Conservation (phyloP, 2,329 filamentous ascomycete species). For the Tolypocladium endophyticum region DNA sequence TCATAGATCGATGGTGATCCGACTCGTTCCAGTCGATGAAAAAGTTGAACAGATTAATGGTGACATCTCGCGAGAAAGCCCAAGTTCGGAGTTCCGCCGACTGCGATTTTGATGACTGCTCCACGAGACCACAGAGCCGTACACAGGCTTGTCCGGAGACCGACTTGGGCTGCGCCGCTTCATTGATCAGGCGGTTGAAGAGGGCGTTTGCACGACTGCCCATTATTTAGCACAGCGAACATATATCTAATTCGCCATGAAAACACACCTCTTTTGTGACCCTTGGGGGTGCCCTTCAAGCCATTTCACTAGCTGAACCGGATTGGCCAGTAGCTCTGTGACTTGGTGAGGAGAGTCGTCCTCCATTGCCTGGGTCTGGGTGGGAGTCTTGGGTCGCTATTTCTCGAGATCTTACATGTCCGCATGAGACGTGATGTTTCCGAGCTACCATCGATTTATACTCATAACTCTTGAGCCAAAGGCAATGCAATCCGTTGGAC, state of each 20-base stretch:
- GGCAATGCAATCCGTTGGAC: not conserved
- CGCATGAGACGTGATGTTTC: not conserved
- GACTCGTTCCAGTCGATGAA: conserved; percentile 59
- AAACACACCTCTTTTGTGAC: conserved; percentile 25
- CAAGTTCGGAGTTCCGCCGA: conserved; percentile 31
- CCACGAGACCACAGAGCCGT: conserved; percentile 52
- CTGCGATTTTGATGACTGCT: conserved; percentile 43
- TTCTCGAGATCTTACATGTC: not conserved
- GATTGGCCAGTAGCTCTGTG: conserved; percentile 23
- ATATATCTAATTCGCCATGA: not conserved
- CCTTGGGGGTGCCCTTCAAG: conserved; percentile 27
- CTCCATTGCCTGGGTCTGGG: conserved; percentile 8
- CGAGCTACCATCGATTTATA: not conserved
- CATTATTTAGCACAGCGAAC: not conserved
- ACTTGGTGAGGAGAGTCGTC: conserved; percentile 12
- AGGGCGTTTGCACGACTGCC: conserved; percentile 24
- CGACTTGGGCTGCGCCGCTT: conserved; percentile 42
- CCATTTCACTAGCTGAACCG: conserved; percentile 28
- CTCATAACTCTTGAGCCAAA: not conserved
- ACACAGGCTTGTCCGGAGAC: conserved; percentile 45
- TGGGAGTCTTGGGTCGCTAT: not conserved
- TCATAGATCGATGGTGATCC: conserved; percentile 54
- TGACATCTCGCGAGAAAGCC: conserved; percentile 40
- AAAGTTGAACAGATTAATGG: conserved; percentile 44
- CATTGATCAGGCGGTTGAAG: conserved; percentile 36